Evolutionary conservation across 2,329 filamentous ascomycete genomes (phyloP), one percentile per base, ranked within the genome.

Genomic region (Colletotrichum orbiculare): DNA sequence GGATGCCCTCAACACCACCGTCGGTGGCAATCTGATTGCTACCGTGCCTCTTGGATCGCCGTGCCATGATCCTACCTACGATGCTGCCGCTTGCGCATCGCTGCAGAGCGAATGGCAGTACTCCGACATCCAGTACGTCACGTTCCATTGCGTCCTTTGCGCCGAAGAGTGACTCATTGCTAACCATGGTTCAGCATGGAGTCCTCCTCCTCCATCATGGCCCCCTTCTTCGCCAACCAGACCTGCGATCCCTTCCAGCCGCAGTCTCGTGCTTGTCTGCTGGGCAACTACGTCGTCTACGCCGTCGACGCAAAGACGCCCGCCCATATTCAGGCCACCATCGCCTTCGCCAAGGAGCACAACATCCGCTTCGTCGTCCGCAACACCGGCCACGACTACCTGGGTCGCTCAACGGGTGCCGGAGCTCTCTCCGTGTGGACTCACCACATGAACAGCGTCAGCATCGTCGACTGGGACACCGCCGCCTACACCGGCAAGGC

Each of bases 381-480:
- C 63, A 84, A 85, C 73, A 87, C 84, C 0, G 84, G 83, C 33
- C 85, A 87, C 68, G 83, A 85, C 68, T 85, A 82, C 69, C 75
- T 78, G 45, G 86, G 84, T 15, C 83, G 82, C 55, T 85, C 81
- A 0, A 85, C 84, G 1, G 86, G 85, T 10, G 78, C 81, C 1
- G 83, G 84, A 8, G 77, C 80, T 1, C 69, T 86, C 1, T 75
- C 76, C 1, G 60, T 85, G 7, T 85, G 83, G 82, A 83, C 77
- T 8, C 81, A 82, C 57, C 69, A 81, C 63, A 69, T 86, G 11
- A 83, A 83, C 54, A 70, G 76, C 54, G 72, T 74, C 48, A 46
- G 72, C 42, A 53, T 72, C 25, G 45, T 63, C 2, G 68, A 70
- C 60, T 67, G 65, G 65, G 71, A 73, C 9, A 73, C 76, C 33